Evolutionary conservation across 805 yeast genomes (phyloP), one percentile per base, ranked within the genome.

Genomic region (Candida sphagnicola): DNA sequence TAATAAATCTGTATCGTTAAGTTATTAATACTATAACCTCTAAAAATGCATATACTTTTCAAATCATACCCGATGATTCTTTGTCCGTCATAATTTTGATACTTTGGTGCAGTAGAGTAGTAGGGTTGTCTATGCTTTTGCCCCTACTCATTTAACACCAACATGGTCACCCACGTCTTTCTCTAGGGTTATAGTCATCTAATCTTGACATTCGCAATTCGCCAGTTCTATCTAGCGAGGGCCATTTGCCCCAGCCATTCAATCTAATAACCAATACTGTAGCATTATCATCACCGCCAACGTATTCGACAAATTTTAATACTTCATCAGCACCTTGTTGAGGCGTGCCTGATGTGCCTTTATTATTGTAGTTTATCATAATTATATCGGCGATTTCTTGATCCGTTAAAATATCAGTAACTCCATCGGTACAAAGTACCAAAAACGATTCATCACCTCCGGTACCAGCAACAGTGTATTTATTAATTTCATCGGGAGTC

Each of bases 271-370:
- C 85, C 45, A 84, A 53, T 56, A 96, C 88, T 2, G 97, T 88
- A n/a, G 98, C 95, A 61, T 93, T 93, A 58, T 93, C 99, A 51
- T 86, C 89, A 2, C 95, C 93, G 11, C 95, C 95, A 6, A 90
- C 75, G 30, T 85, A 85, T 55, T 84, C 89, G 8, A 89, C 83
- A 57, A 81, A 93, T 50, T 80, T 75, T 10, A 91, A 78, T 14
- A 93, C 85, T 56, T 90, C 97, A 43, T 77, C 80, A 0, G 97
- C 90, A 26, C 95, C 86, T 32, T 67, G 75, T 50, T 86, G 95
- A 1, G 98, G 96, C 0, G 89, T 77, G 3, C 95, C 95, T 21
- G 67, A 60, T 19, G 72, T 68, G n/a, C 95, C 95, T 36, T 73
- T 67, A 47, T 76, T 74, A 47, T 75, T 75, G 45, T 69, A 66